Percentiles rank a stretch among this genome's conserved stretches.
These are phyloP conservation scores for Sporisorium reilianum DNA, from an alignment of 1,284 basidiomycete genomes.

Conservation along the genomic window DNA sequence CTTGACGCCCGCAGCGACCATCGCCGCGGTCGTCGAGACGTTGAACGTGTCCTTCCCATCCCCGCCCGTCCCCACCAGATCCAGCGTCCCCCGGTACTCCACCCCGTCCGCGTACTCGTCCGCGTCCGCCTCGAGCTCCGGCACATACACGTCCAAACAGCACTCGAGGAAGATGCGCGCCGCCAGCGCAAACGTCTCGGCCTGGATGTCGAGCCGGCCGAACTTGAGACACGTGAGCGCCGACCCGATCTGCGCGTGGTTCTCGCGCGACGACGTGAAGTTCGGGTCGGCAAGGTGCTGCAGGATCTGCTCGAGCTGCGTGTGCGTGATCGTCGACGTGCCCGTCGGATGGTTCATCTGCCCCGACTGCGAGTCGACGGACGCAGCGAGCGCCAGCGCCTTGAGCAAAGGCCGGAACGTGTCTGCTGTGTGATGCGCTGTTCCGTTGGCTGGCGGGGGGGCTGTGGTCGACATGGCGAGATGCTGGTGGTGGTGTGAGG, in stretches of 20 bases:
- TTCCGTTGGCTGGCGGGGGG: conserved; percentile 5
- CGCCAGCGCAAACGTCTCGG: conserved; percentile 58
- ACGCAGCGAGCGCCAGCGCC: conserved; percentile 44
- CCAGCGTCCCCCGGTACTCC: conserved; percentile 59
- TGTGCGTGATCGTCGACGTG: conserved; percentile 39
- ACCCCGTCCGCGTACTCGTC: conserved; percentile 25
- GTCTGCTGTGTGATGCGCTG: conserved; percentile 48
- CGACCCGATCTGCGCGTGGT: conserved; percentile 65
- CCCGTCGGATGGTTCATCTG: conserved; percentile 37
- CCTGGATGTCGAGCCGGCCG: conserved; percentile 55
- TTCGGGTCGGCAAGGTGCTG: conserved; percentile 63
- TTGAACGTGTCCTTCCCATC: conserved; percentile 98
- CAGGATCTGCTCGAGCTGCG: conserved; percentile 56
- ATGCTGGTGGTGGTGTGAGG: not conserved
- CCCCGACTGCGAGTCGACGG: conserved; percentile 41
- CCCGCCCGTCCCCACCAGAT: conserved; percentile 82
- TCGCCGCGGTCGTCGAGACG: conserved; percentile 92
- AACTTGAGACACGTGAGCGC: conserved; percentile 64
- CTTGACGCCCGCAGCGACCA: conserved; percentile 89
- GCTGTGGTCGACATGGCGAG: conserved; percentile 6
- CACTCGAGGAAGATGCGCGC: conserved; percentile 56
- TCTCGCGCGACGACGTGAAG: conserved; percentile 60
- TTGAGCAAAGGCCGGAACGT: conserved; percentile 63
- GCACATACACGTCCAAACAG: conserved; percentile 45
- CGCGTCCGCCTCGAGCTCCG: conserved; percentile 20